These are phyloP conservation scores for Fusarium liriodendri DNA, from an alignment of 2,329 filamentous ascomycete genomes.

Conservation along the genomic window DNA sequence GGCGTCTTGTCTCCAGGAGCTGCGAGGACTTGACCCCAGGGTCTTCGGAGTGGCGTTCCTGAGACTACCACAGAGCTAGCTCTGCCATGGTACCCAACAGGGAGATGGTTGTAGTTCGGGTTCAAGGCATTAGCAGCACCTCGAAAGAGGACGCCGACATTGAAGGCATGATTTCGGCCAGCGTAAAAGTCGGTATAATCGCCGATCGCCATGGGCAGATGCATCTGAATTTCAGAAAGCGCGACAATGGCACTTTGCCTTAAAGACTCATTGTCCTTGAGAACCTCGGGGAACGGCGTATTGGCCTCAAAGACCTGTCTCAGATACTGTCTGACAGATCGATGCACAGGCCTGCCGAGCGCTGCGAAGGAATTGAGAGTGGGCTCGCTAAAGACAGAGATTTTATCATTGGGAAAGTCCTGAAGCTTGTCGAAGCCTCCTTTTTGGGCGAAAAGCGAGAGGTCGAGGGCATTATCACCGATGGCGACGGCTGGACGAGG, in stretches of 20 bases:
- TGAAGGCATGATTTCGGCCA: conserved; percentile 79
- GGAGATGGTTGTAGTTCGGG: conserved; percentile 83
- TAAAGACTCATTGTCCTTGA: conserved; percentile 50
- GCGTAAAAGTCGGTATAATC: conserved; percentile 91
- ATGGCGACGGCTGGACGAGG: conserved; percentile 79
- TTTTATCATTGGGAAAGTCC: conserved; percentile 38
- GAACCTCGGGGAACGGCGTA: conserved; percentile 53
- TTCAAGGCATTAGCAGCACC: conserved; percentile 79
- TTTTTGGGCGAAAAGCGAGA: conserved; percentile 67
- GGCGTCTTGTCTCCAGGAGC: neutral
- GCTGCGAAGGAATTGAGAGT: conserved; percentile 49
- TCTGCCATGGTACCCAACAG: conserved; percentile 83
- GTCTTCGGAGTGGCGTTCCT: conserved; percentile 76
- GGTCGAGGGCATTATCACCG: conserved; percentile 76
- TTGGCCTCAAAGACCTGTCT: conserved; percentile 69
- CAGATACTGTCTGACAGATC: conserved; percentile 75
- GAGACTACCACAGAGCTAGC: conserved; percentile 81
- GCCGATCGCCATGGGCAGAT: conserved; percentile 80
- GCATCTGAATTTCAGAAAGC: conserved; percentile 64
- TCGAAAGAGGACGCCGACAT: conserved; percentile 76
- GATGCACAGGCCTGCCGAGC: conserved; percentile 74
- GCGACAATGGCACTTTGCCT: conserved; percentile 45
- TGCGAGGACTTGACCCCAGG: conserved; percentile 77
- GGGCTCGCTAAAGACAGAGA: conserved; percentile 43
- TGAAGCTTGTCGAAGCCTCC: conserved; percentile 52